Base-by-base conservation (phyloP, 2,329 filamentous ascomycete genomes). In the Fonsecaea nubica region DNA sequence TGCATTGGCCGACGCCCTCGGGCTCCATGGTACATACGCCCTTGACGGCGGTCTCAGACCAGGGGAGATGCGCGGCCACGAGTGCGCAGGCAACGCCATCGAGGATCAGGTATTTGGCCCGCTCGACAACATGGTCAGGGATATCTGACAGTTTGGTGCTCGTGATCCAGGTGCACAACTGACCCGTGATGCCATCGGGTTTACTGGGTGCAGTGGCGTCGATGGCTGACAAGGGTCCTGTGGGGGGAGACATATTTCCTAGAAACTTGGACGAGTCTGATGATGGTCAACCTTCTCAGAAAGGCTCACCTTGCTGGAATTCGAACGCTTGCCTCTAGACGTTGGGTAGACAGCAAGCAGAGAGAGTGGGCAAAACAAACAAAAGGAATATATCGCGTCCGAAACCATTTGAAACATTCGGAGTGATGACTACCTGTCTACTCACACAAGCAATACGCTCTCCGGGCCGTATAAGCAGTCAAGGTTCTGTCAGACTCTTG, bases 51-150 rank as follows among this genome's bases (percentile, higher is more conserved):
- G 75, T 73, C 58, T 80, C 76, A 1, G 79, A 78, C 79, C 78
- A 81, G 4, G 80, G 77, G 6, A 82, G 72, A 40, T 77, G 78
- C 15, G 79, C 75, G 0, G 77, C 80, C 7, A 82, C 72, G 1
- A 82, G 69, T 0, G 71, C 78, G 66, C 79, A 82, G 8, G 75
- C 78, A 9, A 82, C 66, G 9, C 80, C 80, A 67, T 83, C 80
- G 1, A 83, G 73, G 10, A 82, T 76, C 10, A 82, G 72, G 67
- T 82, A 77, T 62, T 83, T 82, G 9, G 77, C 77, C 0, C 80
- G 73, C 3, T 68, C 74, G 18, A 70, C 65, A 15, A 80, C 67
- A 2, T 74, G 60, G 12, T 70, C 66, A 0, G 78, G 80, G 52
- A 82, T 72, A 45, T 77, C 72, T 4, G 64, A 58, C 13, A 74